Conservation (phyloP, 2,329 filamentous ascomycete genomes). For the Fusarium torreyae region DNA sequence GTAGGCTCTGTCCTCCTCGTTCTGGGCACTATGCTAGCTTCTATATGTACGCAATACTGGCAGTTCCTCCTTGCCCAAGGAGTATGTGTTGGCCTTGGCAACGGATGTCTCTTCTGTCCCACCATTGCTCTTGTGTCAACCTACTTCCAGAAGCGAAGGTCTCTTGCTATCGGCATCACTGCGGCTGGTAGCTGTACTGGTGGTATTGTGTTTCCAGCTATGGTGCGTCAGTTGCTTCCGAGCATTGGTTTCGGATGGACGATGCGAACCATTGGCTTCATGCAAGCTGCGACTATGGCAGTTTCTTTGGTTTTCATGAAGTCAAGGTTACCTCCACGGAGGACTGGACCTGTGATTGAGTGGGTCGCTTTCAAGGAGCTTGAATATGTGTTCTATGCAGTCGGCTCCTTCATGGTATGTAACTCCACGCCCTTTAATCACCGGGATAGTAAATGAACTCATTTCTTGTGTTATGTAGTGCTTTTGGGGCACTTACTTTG, state of each 20-base stretch:
- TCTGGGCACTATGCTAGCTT: slow-evolving; percentile 14
- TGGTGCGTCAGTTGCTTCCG: slow-evolving; percentile 23
- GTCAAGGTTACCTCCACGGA: slow-evolving; percentile 4
- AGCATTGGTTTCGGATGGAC: slow-evolving; percentile 20
- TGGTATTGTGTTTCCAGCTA: slow-evolving; percentile 8
- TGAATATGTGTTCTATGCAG: slow-evolving; percentile 8
- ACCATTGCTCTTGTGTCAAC: slow-evolving; percentile 17
- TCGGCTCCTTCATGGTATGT: slow-evolving; percentile 22
- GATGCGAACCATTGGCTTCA: slow-evolving; percentile 12
- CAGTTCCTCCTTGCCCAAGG: slow-evolving; percentile 24
- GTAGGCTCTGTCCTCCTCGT: slow-evolving; percentile 4
- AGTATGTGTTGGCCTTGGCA: slow-evolving; percentile 19
- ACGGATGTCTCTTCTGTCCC: slow-evolving; percentile 19
- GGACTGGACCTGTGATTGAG: slow-evolving; percentile 2
- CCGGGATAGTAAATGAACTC: no score
- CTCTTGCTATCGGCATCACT: slow-evolving; percentile 14
- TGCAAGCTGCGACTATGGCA: slow-evolving; percentile 7
- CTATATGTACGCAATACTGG: slow-evolving; percentile 17
- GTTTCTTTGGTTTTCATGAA: slow-evolving; percentile 6
- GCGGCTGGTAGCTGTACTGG: slow-evolving; percentile 12
- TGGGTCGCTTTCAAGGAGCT: slow-evolving; percentile 23
- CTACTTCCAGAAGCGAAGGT: slow-evolving; percentile 12
- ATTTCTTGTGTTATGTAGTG: background rate
- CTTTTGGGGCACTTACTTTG: slow-evolving; percentile 20
- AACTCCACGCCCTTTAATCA: no score